Evolutionary conservation across 2,329 filamentous ascomycete genomes (phyloP), one percentile per base, ranked within the genome.

Genomic region (Daldinia eschscholtzii): DNA sequence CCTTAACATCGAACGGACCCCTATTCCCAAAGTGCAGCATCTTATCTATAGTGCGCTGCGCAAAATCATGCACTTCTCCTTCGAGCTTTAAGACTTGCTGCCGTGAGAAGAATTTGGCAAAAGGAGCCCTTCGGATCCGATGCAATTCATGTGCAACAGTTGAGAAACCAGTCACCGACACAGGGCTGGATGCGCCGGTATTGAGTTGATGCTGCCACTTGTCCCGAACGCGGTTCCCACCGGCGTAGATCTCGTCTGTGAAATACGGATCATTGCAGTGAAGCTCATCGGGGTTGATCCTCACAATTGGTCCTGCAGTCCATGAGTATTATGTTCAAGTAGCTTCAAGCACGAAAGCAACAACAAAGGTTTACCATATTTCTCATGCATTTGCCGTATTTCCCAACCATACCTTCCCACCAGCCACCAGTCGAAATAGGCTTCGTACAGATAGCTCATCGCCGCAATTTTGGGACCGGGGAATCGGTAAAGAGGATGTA

Each of bases 11-110:
- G 39, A 73, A 58, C 2, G 56, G 52, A 10, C 72, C 77, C 74
- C 61, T 78, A 76, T 61, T 79, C 65, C 77, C 75, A 57, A 77
- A 46, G 2, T 41, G 57, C 10, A 76, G 78, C 64, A 83, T 73
- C 66, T 80, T 80, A 58, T 72, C 64, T 18, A 63, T 59, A 10
- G 65, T 60, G 3, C 58, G 58, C 50, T 71, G 67, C 3, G 67
- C 61, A 13, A 70, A 44, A 6, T 69, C 67, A 30, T 72, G 56
- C 10, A 76, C 67, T 55, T 74, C 71, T 18, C 46, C 35, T 44
- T 76, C 72, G 10, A 76, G 64, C 42, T 78, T 75, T 62, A 75
- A 76, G 72, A 76, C 79, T 75, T 81, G 74, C 52, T 67, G 59
- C n/a, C 69, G 67, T 10, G 74, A 77, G 71, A 79, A 78, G 64